Evolutionary conservation across 257 asterid genomes (phyloP).

Genomic region (Vinca minor): DNA sequence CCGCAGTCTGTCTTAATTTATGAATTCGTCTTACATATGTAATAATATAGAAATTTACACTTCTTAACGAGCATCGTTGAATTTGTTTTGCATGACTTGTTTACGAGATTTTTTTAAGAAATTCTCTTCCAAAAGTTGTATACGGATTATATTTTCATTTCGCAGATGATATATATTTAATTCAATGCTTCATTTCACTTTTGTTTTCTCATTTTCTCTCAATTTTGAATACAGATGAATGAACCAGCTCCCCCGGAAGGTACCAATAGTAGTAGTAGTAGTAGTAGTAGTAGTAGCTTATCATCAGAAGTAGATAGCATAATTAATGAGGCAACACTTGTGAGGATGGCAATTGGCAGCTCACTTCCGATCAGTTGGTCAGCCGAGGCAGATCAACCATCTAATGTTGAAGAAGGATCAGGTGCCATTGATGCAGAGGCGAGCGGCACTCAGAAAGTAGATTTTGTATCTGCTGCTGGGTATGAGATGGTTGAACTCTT

Average conservation of each 20-base stretch:
- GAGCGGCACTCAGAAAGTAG: constrained; percentile 34
- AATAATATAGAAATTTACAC: too few species aligned
- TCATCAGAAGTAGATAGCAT: constrained; percentile 37
- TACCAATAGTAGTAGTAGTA: too few species aligned
- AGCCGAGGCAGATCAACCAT: constrained; percentile 28
- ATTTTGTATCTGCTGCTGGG: constrained; percentile 85
- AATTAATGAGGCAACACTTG: constrained; percentile 54
- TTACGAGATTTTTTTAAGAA: neutral
- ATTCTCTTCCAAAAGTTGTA: neutral
- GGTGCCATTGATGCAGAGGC: constrained; percentile 12
- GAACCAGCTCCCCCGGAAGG: constrained; percentile 26
- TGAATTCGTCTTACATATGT: neutral
- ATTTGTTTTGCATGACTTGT: neutral
- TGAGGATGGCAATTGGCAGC: constrained; percentile 78
- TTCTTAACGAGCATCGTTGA: neutral
- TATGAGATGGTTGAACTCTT: constrained; percentile 89
- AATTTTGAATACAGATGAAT: constrained; percentile 32
- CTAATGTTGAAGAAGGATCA: constrained; percentile 23
- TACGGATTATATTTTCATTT: neutral
- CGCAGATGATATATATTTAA: neutral
- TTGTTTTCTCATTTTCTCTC: neutral
- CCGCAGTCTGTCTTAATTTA: neutral
- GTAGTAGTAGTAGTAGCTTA: constrained; percentile 15
- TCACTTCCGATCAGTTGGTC: constrained; percentile 84
- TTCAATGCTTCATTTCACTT: neutral